phyloP scores from a whole-genome alignment of 805 yeast species.

The Suhomyces pyralidae region DNA sequence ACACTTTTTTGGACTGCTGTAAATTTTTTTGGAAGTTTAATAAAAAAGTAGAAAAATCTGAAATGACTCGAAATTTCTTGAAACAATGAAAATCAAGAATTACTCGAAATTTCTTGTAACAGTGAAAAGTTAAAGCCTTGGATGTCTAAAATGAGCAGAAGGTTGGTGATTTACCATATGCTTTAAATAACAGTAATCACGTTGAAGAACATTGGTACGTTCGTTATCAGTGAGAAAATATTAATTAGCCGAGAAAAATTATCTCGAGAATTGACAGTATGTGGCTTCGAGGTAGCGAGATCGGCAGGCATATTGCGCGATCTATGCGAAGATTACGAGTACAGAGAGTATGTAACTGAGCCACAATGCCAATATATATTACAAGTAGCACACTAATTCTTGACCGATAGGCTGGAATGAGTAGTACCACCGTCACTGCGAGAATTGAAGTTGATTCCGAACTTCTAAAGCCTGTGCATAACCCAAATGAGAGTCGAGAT shows the following conservation, averaged over 20 bases:
- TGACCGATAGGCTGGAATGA: neutral
- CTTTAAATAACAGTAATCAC: too few species aligned
- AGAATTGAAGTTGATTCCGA: constrained; percentile 14
- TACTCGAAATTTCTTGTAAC: too few species aligned
- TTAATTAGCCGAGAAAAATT: neutral
- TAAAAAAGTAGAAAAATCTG: too few species aligned
- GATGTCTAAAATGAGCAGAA: neutral
- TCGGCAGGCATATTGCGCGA: neutral
- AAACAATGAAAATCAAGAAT: too few species aligned
- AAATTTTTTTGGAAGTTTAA: too few species aligned
- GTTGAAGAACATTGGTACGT: neutral
- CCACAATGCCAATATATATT: neutral
- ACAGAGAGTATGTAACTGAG: neutral
- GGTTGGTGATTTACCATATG: too few species aligned
- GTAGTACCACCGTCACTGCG: neutral
- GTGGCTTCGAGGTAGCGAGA: neutral
- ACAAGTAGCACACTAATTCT: neutral
- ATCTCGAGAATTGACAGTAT: neutral
- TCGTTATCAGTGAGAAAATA: neutral
- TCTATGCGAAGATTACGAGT: neutral
- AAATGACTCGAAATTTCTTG: too few species aligned
- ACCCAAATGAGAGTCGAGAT: constrained; percentile 3
- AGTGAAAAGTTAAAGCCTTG: too few species aligned
- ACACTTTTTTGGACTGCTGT: too few species aligned
- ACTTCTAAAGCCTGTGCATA: constrained; percentile 13